Conservation (phyloP, 495 filamentous ascomycete species). For the Aspergillus haitiensis region DNA sequence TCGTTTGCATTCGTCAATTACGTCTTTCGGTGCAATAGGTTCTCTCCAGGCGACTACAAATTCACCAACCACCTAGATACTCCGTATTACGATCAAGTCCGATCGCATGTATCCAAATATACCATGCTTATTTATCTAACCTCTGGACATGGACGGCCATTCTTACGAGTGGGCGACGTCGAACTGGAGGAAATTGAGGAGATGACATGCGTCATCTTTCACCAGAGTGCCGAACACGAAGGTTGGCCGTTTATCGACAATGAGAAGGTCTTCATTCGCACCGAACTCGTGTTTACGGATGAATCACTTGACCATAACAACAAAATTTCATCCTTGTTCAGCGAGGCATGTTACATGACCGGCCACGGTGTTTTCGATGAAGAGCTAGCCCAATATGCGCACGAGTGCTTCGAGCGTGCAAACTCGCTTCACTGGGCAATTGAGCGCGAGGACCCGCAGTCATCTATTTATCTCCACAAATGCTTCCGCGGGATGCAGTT, state of each 20-base stretch:
- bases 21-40: slow-evolving; percentile 6
- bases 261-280: slow-evolving; percentile 5
- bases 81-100: background rate
- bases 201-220: slow-evolving; percentile 10
- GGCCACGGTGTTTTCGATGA: slow-evolving; percentile 1
- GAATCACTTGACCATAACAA: background rate
- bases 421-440: slow-evolving; percentile 6
- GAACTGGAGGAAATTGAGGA: background rate
- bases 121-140: slow-evolving; percentile 4
- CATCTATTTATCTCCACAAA: background rate
- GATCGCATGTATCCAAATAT: slow-evolving; percentile 11
- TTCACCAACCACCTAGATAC: slow-evolving; percentile 1
- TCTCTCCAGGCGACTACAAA: background rate
- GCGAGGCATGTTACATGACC: slow-evolving; percentile 5
- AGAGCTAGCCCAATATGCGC: background rate
- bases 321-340: slow-evolving; percentile 5
- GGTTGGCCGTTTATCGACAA: slow-evolving; percentile 2
- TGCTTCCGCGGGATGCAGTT: background rate
- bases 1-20: slow-evolving; percentile 5
- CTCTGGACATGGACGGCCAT: background rate
- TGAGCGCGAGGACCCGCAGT: background rate
- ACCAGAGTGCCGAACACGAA: slow-evolving; percentile 6
- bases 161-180: background rate
- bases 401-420: slow-evolving; percentile 5
- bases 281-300: background rate